Base-by-base conservation (phyloP, 768 basidiomycete genomes). In the Hygrocybe coccinea region DNA sequence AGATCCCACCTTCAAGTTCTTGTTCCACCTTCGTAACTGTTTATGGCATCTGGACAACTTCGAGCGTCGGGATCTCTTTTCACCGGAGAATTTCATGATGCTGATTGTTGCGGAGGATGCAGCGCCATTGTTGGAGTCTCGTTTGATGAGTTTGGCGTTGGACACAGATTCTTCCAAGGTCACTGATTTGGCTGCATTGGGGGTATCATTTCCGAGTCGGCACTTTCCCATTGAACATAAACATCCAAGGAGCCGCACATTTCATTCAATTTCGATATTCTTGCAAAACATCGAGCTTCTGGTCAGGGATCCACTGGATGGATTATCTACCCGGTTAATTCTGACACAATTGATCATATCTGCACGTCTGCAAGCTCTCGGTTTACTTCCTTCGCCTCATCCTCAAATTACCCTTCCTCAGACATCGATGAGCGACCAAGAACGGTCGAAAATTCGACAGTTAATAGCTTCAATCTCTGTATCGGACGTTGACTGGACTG, bases 1-100 rank as follows among this genome's bases (percentile, higher is more conserved):
- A 22, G 85, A 89, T 58, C 70, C 79, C 0, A 76, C 79, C 1
- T 93, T 92, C 76, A 85, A 83, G 61, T 81, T 95, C 50, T 71
- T 95, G 19, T 84, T 88, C 57, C 86, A 91, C 63, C 76, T 95
- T 24, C 85, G 93, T 41, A 79, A 82, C 60, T 81, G 79, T 64
- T 65, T 88, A 12, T 77, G 81, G 68, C 70, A 74, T 46, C 50
- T 80, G 33, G 64, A 68, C 39, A 60, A 62, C 10, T 52, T 57
- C 10, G 67, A 74, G 50, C 67, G 69, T 14, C 61, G 63, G 38
- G 59, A 24, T 17, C 52, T 57, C 46, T 39, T 24, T 22, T 55
- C 48, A 3, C 25, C 37, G 25, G 47, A 45, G 49, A 37, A 56
- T 35, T 37, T 15, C 22, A 11, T 24, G 6, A 56, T 61, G 34